A percentile compares a stretch with the other conserved stretches of the same genome.
Evolutionary conservation across 306 rosid genomes (phyloP).

Genomic region (Vicia faba): DNA sequence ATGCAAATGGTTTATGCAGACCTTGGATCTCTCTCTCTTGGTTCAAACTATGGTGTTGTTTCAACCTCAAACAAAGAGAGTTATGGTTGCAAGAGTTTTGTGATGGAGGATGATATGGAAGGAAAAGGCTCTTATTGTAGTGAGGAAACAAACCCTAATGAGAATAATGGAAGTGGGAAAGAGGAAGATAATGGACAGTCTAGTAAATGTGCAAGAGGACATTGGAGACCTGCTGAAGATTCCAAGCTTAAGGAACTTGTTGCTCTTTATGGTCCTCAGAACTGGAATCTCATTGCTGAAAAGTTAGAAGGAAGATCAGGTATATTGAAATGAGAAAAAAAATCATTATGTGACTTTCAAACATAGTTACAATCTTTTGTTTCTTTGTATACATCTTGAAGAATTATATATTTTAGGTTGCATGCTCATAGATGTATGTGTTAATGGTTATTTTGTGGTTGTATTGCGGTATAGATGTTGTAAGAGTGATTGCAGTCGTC

Average conservation of each 20-base stretch:
- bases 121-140: slow-evolving; percentile 50
- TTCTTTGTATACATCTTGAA: neutral
- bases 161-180: slow-evolving; percentile 42
- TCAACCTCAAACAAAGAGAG: slow-evolving; percentile 30
- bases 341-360: neutral
- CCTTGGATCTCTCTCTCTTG: slow-evolving; percentile 67
- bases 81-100: too few relatives aligned
- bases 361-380: neutral
- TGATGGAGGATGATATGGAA: slow-evolving; percentile 35
- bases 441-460: too few relatives aligned
- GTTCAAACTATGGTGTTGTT: too few relatives aligned
- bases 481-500: too few relatives aligned
- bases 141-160: slow-evolving; percentile 33
- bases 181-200: slow-evolving; percentile 64
- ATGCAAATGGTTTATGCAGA: slow-evolving; percentile 61
- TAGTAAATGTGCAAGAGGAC: slow-evolving; percentile 82
- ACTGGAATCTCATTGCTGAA: slow-evolving; percentile 95
- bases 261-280: slow-evolving; percentile 89
- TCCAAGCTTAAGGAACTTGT: slow-evolving; percentile 88
- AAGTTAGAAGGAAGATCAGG: slow-evolving; percentile 98
- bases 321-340: slow-evolving; percentile 29
- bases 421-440: too few relatives aligned
- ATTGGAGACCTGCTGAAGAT: slow-evolving; percentile 98
- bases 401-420: neutral
- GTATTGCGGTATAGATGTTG: too few relatives aligned